These are phyloP conservation scores for Tolypocladium album DNA, from an alignment of 2,329 filamentous ascomycete species.

Conservation along the genomic window DNA sequence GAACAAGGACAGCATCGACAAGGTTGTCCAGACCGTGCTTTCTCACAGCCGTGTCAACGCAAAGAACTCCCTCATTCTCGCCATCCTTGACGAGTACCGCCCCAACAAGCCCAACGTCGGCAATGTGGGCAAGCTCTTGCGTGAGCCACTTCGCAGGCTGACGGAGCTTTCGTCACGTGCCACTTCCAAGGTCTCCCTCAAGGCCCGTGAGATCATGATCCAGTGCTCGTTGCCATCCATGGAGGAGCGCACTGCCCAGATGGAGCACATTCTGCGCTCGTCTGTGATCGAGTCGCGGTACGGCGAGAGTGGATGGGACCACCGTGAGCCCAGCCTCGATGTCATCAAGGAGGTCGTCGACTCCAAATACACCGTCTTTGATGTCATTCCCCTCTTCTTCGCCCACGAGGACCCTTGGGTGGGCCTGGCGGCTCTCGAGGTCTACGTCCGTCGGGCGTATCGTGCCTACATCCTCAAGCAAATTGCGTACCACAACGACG, in stretches of 20 bases:
- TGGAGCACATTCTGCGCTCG: constrained; percentile 96
- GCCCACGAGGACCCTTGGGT: constrained; percentile 92
- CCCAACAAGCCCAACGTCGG: constrained; percentile 88
- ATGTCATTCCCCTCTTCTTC: constrained; percentile 92
- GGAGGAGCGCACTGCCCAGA: constrained; percentile 88
- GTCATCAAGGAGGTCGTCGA: constrained; percentile 96
- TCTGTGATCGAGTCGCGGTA: constrained; percentile 96
- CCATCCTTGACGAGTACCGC: constrained; percentile 86
- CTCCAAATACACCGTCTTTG: constrained; percentile 96
- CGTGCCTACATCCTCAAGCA: constrained; percentile 87
- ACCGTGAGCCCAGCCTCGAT: constrained; percentile 81
- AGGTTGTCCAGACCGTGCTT: constrained; percentile 79
- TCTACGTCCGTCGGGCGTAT: constrained; percentile 93
- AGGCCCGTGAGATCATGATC: constrained; percentile 94
- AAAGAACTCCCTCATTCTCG: constrained; percentile 89
- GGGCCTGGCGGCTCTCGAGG: constrained; percentile 82
- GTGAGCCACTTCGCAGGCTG: constrained; percentile 69
- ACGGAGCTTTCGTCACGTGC: constrained; percentile 72
- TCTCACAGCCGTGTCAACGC: constrained; percentile 87
- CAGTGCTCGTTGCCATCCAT: constrained; percentile 93
- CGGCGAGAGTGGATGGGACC: constrained; percentile 93
- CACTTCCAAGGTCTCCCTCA: constrained; percentile 91
- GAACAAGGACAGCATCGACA: constrained; percentile 82
- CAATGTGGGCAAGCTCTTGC: constrained; percentile 81
- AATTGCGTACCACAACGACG: constrained; percentile 80